These are phyloP conservation scores for Phytophthora syringae DNA, from an alignment of 352 stramenopile genomes.

Conservation along the genomic window DNA sequence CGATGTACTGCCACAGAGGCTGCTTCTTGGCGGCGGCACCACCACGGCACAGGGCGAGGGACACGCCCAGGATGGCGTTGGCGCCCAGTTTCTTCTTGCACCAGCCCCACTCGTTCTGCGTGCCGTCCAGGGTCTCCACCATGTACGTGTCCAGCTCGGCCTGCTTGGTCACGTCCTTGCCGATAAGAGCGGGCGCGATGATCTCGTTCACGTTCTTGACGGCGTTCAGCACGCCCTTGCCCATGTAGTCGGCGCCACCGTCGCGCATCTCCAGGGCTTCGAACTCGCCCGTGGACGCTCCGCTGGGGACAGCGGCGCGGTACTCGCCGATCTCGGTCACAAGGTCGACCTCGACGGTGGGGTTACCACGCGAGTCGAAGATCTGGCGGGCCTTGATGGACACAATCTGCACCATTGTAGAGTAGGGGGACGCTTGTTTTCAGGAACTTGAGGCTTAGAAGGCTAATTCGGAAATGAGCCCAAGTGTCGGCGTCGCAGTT, in stretches of 20 bases:
- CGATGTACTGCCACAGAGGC: constrained; percentile 98
- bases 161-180: constrained; percentile 97
- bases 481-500: background rate
- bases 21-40: constrained; percentile 95
- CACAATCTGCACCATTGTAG: constrained; percentile 75
- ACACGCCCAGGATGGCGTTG: constrained; percentile 99
- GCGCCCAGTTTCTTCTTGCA: constrained; percentile 98
- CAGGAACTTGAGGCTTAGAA: constrained; percentile 34
- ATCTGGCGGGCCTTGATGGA: constrained; percentile 96
- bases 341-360: constrained; percentile 98
- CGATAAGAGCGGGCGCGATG: constrained; percentile 95
- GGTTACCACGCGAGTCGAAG: constrained; percentile 98
- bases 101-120: constrained; percentile 96
- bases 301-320: constrained; percentile 94
- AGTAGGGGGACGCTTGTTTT: constrained; percentile 27
- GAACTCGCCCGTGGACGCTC: constrained; percentile 96
- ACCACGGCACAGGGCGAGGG: constrained; percentile 96
- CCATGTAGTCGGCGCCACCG: constrained; percentile 96
- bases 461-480: constrained; percentile 37
- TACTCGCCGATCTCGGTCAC: constrained; percentile 93
- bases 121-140: constrained; percentile 96
- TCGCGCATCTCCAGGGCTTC: constrained; percentile 98
- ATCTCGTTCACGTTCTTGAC: constrained; percentile 99
- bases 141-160: constrained; percentile 96
- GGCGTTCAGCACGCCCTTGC: constrained; percentile 97